Evolutionary conservation across 345 rosid species (phyloP), one percentile per base, ranked within the genome.

Genomic region (Pseudoturritis turrita): DNA sequence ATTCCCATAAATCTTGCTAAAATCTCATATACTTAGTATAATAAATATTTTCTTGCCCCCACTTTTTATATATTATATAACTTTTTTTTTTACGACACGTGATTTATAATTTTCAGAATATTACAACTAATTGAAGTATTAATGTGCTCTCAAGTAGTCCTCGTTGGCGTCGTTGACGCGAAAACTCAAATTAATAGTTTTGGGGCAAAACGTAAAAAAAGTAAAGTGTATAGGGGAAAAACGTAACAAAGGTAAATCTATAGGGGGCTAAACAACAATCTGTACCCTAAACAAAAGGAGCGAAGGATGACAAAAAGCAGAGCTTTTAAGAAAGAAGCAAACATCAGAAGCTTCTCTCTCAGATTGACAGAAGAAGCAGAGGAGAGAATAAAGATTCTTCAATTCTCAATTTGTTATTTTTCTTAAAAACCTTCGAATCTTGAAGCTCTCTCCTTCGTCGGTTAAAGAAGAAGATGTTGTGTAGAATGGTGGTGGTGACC

Each of bases 401-500:
- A 33, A 33, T 29, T 31, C 13, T 25, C 39, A 35, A 3, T 19
- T 36, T 19, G 25, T 19, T 18, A 3, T 17, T 19, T 45, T 36
- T 49, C 3, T 3, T 10, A 3, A 15, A 51, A 15, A 1, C 10
- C 54, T 41, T 54, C 3, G 54, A 53, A 7, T 29, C 22, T 68
- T 10, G 7, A 35, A 14, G 31, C 22, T 68, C 36, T 2, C 22
- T 63, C n/a, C 8, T 44, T 62, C 23, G 18, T 43, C 17, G 25
- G 56, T 33, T 63, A 29, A 10, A 56, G 52, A 10, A 56, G 52
- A 72, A 63, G 47, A 91, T 94, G 98, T 65, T 86, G 68, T 85
- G 98, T 67, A 80, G 78, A 63, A 86, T 87, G 85, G 83, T 83
- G 63, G 53, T 80, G 70, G 41, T 81, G 72, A 70, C 80, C 41